These are phyloP conservation scores for Leccinellum albellum DNA, from an alignment of 768 basidiomycete species.

Conservation along the genomic window DNA sequence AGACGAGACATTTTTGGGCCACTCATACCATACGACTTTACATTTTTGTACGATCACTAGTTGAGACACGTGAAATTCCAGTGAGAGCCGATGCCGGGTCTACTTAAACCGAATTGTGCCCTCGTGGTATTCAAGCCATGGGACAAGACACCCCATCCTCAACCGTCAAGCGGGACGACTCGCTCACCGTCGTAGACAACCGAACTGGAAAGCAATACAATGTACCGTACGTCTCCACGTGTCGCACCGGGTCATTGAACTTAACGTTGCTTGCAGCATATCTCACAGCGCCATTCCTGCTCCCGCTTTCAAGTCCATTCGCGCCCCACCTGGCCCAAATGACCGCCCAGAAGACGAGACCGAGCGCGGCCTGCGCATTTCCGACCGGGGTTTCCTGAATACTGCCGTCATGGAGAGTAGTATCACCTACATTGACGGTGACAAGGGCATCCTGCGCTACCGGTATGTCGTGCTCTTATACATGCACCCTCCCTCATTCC, in stretches of 20 bases:
- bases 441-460: slow-evolving; percentile 78
- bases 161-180: slow-evolving; percentile 20
- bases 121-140: slow-evolving; percentile 12
- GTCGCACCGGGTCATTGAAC: background rate
- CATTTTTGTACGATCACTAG: background rate
- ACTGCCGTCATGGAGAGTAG: slow-evolving; percentile 75
- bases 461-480: slow-evolving; percentile 40
- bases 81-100: background rate
- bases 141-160: slow-evolving; percentile 23
- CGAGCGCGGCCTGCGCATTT: slow-evolving; percentile 72
- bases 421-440: slow-evolving; percentile 92
- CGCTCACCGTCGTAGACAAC: slow-evolving; percentile 74
- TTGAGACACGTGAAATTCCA: background rate
- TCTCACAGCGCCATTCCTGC: slow-evolving; percentile 76
- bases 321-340: slow-evolving; percentile 49
- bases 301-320: slow-evolving; percentile 75
- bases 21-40: background rate
- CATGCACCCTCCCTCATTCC: background rate
- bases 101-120: background rate
- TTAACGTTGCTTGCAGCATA: slow-evolving; percentile 46
- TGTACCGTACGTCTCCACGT: slow-evolving; percentile 60
- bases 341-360: slow-evolving; percentile 82
- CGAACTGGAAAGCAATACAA: slow-evolving; percentile 77
- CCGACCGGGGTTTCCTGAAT: slow-evolving; percentile 79
- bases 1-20: background rate